Base-by-base conservation (phyloP, 371 early-diverging fungal species). In the Lichtheimia hyalospora region DNA sequence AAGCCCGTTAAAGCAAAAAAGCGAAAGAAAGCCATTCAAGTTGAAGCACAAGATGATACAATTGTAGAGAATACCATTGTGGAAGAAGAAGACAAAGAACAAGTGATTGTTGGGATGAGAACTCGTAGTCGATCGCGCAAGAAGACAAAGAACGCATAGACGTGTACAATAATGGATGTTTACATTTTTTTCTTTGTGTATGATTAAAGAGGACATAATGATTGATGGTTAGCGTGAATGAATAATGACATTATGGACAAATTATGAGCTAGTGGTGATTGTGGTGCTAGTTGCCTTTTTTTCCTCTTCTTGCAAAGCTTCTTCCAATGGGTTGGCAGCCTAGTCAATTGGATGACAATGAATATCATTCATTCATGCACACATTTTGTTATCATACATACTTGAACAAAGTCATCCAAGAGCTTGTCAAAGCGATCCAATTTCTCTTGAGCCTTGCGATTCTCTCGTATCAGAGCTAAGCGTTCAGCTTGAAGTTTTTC, bases 351-450 rank as follows among this genome's bases (percentile, higher is more conserved):
- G 0, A 44, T 5, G n/a, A 52, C 8, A 34, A 34, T 53, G 43
- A 23, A 43, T 24, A 34, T n/a, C n/a, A n/a, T n/a, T n/a, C n/a
- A n/a, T n/a, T n/a, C n/a, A n/a, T n/a, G n/a, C n/a, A n/a, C n/a
- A n/a, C n/a, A n/a, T n/a, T n/a, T n/a, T n/a, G n/a, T 0, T 34
- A 34, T 8, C 5, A 39, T 13, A 34, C 39, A 40, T 73, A 75
- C 79, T 63, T 69, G 67, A 23, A 70, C 79, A 58, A 78, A 75
- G 49, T 75, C 74, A 57, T 78, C 75, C 24, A 75, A 54, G 12
- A 71, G 40, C 46, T 75, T 73, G 52, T 78, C 79, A 54, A 71
- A 73, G 13, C 67, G 66, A 63, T 78, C 71, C 23, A 78, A 55
- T 43, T 73, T 73, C 58, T 71, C 73, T 56, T 75, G 71, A 20